Conservation (phyloP, 2,329 filamentous ascomycete species). For the Colletotrichum sp. region DNA sequence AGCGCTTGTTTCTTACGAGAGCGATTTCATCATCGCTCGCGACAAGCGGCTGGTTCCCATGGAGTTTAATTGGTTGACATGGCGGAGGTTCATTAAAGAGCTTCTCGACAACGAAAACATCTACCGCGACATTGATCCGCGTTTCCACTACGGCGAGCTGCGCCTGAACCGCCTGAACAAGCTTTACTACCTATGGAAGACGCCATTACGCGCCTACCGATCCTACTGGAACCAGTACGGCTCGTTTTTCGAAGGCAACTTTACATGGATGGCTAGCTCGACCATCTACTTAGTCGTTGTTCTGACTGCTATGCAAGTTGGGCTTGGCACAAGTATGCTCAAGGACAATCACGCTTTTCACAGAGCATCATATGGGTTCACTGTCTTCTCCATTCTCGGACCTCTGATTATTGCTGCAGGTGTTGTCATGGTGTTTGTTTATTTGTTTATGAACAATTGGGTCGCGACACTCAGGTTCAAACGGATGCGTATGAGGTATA, state of each 20-base stretch:
- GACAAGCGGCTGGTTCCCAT: slow-evolving; percentile 38
- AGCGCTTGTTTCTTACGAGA: slow-evolving; percentile 38
- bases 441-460: not conserved
- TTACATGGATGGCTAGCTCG: slow-evolving; percentile 42
- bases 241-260: slow-evolving; percentile 46
- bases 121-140: not conserved
- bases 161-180: slow-evolving; percentile 44
- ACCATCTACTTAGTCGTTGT: slow-evolving; percentile 48
- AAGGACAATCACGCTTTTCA: slow-evolving; percentile 40
- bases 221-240: slow-evolving; percentile 37
- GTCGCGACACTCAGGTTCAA: not conserved
- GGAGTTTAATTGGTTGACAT: slow-evolving; percentile 37
- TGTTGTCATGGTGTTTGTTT: slow-evolving; percentile 14
- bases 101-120: slow-evolving; percentile 34
- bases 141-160: slow-evolving; percentile 47
- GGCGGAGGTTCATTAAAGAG: slow-evolving; percentile 35
- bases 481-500: rapidly evolving
- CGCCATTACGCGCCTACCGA: slow-evolving; percentile 28
- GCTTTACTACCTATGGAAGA: slow-evolving; percentile 37
- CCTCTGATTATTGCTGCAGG: slow-evolving; percentile 33
- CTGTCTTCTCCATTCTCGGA: slow-evolving; percentile 49
- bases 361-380: slow-evolving; percentile 48
- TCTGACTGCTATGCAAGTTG: slow-evolving; percentile 55
- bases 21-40: slow-evolving; percentile 42
- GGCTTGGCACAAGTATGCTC: slow-evolving; percentile 35